phyloP scores from a whole-genome alignment of 768 basidiomycete genomes.

The Lentinula raphanica region DNA sequence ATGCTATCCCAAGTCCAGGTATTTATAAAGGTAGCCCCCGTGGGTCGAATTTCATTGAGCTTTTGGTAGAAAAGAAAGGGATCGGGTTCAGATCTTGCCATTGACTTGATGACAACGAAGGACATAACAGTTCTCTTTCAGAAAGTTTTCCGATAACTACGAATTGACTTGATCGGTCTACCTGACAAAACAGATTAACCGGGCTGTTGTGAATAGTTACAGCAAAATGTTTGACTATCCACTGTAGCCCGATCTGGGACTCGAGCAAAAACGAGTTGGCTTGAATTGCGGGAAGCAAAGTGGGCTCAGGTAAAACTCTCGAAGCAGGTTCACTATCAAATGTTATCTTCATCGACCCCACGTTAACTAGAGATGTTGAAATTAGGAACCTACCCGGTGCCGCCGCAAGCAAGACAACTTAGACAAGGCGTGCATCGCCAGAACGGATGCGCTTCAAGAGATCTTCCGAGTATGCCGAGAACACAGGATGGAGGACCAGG shows the following conservation, averaged over 20 bases:
- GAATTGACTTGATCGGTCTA: not conserved
- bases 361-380: not conserved
- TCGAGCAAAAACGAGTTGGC: not conserved
- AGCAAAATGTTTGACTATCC: not conserved
- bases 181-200: not conserved
- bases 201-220: not conserved
- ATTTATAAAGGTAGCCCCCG: slow-evolving; percentile 5
- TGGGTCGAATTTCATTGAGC: not conserved
- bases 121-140: not conserved
- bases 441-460: not conserved
- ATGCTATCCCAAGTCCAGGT: not conserved
- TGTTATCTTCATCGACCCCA: not conserved
- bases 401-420: not conserved
- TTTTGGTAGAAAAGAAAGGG: not conserved
- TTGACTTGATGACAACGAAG: not conserved
- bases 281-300: not conserved
- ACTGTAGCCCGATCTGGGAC: not conserved
- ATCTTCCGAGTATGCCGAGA: not conserved
- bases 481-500: not conserved
- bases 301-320: slow-evolving; percentile 1
- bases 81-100: slow-evolving; percentile 4
- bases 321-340: not conserved
- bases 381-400: not conserved
- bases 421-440: not conserved
- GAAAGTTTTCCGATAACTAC: not conserved